Percentiles rank a stretch among this genome's conserved stretches.
Evolutionary conservation across 2,329 filamentous ascomycete genomes (phyloP).

Genomic region (Trichoderma sp.): DNA sequence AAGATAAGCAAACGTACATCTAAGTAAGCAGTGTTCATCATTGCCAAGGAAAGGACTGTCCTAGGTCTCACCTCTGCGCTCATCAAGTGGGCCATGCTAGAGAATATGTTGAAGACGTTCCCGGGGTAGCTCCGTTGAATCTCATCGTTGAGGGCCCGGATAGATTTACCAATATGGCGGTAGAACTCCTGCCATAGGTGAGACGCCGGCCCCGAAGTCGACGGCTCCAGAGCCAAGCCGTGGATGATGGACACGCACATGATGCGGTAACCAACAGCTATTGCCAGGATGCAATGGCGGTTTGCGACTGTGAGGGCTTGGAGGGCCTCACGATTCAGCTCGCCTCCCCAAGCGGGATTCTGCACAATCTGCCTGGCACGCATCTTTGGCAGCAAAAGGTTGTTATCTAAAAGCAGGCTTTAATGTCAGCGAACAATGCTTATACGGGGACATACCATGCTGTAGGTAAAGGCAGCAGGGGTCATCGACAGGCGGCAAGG

Average conservation of each 20-base stretch:
- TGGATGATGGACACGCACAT: constrained; percentile 11
- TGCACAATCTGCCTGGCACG: constrained; percentile 7
- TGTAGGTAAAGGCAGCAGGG: not conserved
- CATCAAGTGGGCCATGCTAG: constrained; percentile 16
- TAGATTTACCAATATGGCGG: constrained; percentile 3
- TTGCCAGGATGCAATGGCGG: constrained; percentile 11
- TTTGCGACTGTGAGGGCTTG: constrained; percentile 2
- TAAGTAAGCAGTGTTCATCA: not conserved
- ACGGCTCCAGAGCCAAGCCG: not conserved
- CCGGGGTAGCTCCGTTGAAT: not conserved
- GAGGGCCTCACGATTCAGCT: not conserved
- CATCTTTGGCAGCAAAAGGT: constrained; percentile 1
- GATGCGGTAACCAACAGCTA: constrained; percentile 17
- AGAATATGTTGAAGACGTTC: constrained; percentile 7
- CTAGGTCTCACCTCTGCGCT: constrained; percentile 8
- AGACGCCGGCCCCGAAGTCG: constrained; percentile 2
- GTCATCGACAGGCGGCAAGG: not conserved
- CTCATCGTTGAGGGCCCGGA: constrained; percentile 12
- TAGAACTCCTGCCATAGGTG: constrained; percentile 15
- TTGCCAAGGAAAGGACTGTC: not conserved
- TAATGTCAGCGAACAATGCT: not conserved
- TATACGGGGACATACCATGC: not conserved
- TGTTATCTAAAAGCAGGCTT: not conserved
- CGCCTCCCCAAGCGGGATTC: not conserved
- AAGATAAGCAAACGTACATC: not conserved